Conservation (phyloP, 148 eudicot genomes). For the Vaccinium myrtillus region DNA sequence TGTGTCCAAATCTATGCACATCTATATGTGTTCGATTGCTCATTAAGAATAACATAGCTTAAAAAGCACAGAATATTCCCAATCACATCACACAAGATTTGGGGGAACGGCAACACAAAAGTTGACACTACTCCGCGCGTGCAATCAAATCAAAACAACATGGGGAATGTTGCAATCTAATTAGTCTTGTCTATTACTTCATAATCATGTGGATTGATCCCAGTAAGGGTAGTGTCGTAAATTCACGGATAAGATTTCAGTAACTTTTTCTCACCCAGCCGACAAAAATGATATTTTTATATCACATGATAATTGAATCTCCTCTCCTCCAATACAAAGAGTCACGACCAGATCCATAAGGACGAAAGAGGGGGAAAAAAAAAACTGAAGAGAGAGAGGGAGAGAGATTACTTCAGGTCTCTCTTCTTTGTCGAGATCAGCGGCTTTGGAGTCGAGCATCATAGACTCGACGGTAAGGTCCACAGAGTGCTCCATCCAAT, state of each 20-base stretch:
- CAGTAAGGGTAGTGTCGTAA: not conserved
- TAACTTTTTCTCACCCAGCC: not conserved
- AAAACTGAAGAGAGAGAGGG: not conserved
- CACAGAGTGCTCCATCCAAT: conserved; percentile 90
- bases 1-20: not conserved
- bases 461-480: conserved; percentile 88
- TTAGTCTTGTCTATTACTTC: not conserved
- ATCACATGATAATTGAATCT: not conserved
- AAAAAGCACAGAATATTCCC: not conserved
- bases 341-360: not conserved
- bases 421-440: conserved; percentile 95
- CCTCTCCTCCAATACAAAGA: not conserved
- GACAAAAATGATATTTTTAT: not conserved
- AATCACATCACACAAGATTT: not conserved
- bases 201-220: not conserved
- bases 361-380: not conserved
- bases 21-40: not conserved
- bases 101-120: not conserved
- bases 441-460: conserved; percentile 98
- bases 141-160: not conserved
- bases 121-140: not conserved
- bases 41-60: not conserved
- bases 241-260: not conserved
- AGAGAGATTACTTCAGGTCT: conserved; percentile 77
- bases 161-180: not conserved